Percentiles rank a stretch among this genome's conserved stretches.
phyloP scores from a whole-genome alignment of 352 stramenopile species.

The Hyaloperonospora brassicae region DNA sequence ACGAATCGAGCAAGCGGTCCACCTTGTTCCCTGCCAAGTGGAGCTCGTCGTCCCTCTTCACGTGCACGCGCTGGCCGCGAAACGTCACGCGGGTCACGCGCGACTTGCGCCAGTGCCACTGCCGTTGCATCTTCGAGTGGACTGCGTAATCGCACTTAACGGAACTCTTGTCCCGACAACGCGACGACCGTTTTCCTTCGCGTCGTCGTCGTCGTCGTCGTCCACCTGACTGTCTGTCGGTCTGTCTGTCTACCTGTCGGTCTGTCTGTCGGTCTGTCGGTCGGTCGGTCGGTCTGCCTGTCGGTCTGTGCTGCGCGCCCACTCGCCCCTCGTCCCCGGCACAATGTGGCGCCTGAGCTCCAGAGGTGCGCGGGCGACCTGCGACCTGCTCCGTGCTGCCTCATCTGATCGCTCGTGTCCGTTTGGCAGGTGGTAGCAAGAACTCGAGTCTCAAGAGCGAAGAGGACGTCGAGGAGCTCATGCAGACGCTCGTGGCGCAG shows the following conservation, averaged over 20 bases:
- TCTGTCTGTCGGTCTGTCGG: neutral
- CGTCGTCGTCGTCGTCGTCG: conserved; percentile 9
- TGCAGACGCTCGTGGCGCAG: conserved; percentile 75
- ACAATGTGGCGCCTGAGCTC: conserved; percentile 53
- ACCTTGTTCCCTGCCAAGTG: conserved; percentile 84
- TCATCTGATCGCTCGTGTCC: neutral
- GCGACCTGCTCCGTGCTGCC: neutral
- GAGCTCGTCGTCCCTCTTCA: conserved; percentile 81
- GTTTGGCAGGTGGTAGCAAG: conserved; percentile 30
- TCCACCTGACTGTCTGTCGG: neutral
- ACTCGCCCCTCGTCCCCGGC: neutral
- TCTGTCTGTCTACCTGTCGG: conserved; percentile 1
- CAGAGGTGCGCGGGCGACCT: conserved; percentile 24
- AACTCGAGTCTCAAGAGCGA: conserved; percentile 78
- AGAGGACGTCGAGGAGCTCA: conserved; percentile 77
- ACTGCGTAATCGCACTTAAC: conserved; percentile 23
- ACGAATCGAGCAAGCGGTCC: too few relatives aligned
- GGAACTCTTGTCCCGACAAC: conserved; percentile 3
- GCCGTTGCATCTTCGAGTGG: conserved; percentile 2
- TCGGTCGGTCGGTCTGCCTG: neutral
- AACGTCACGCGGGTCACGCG: conserved; percentile 60
- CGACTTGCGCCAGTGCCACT: conserved; percentile 27
- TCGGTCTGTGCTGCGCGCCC: neutral
- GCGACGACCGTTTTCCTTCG: conserved; percentile 10
- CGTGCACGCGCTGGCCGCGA: conserved; percentile 55